These are phyloP conservation scores for Physaria fendleri DNA, from an alignment of 345 rosid genomes.

Conservation along the genomic window DNA sequence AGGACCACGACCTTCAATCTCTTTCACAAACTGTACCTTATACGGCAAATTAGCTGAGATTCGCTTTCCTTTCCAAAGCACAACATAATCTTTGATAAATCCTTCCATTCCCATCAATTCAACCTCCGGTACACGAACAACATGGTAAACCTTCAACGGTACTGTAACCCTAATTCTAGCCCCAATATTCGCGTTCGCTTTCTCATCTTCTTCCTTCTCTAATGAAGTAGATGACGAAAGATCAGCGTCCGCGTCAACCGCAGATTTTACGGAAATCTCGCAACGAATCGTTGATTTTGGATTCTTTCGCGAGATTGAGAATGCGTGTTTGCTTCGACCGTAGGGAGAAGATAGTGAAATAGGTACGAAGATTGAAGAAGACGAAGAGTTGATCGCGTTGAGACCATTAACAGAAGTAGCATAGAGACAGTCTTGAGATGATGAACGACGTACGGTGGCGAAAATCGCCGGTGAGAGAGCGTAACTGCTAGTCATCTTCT, in stretches of 20 bases:
- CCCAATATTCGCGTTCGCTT: constrained; percentile 42
- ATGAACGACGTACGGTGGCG: constrained; percentile 20
- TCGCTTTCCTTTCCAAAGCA: constrained; percentile 65
- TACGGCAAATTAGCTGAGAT: constrained; percentile 80
- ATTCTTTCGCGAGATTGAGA: constrained; percentile 16
- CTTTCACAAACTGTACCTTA: constrained; percentile 64
- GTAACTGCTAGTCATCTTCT: constrained; percentile 28
- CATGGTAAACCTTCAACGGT: constrained; percentile 85
- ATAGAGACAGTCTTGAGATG: constrained; percentile 11
- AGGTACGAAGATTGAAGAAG: constrained; percentile 1
- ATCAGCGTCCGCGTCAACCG: constrained; percentile 20
- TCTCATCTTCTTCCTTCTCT: constrained; percentile 30
- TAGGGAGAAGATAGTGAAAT: constrained; percentile 1
- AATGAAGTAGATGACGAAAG: constrained; percentile 23
- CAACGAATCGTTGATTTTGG: constrained; percentile 29
- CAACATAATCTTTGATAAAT: constrained; percentile 56
- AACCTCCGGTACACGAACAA: constrained; percentile 59
- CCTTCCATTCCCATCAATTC: constrained; percentile 87
- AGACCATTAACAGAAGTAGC: neutral
- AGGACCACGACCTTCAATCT: constrained; percentile 62
- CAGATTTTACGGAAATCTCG: constrained; percentile 34
- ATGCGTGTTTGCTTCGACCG: constrained; percentile 24
- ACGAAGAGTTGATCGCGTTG: constrained; percentile 4
- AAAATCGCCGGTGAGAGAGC: constrained; percentile 26
- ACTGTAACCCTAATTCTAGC: constrained; percentile 65